These are phyloP conservation scores for Periconia sp. DNA, from an alignment of 2,329 filamentous ascomycete species.

Conservation along the genomic window DNA sequence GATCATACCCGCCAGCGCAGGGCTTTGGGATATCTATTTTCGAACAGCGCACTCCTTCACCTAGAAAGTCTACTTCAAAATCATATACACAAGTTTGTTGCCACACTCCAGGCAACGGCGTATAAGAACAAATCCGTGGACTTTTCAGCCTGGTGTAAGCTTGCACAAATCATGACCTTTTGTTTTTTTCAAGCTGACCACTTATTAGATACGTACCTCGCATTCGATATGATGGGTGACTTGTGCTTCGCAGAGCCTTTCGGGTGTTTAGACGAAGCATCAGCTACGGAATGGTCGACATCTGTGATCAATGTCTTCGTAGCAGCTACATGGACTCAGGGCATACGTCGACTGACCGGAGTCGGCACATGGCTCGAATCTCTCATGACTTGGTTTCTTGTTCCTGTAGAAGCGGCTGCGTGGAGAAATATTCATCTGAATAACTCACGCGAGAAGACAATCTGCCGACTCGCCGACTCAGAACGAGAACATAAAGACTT, in stretches of 20 bases:
- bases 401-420: conserved; percentile 6
- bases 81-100: background rate
- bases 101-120: background rate
- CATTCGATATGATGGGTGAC: conserved; percentile 1
- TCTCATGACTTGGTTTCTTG: conserved; percentile 5
- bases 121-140: background rate
- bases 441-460: conserved; percentile 13
- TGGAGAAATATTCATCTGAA: conserved; percentile 11
- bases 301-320: conserved; percentile 14
- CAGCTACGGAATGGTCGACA: conserved; percentile 3
- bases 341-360: conserved; percentile 8
- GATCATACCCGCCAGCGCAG: conserved; percentile 2
- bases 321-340: conserved; percentile 13
- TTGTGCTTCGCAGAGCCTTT: conserved; percentile 3
- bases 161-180: background rate
- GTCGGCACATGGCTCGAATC: conserved; percentile 11
- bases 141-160: background rate
- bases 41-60: conserved; percentile 1
- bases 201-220: background rate
- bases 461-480: conserved; percentile 15
- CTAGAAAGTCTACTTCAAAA: background rate
- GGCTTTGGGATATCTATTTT: conserved; percentile 2
- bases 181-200: background rate
- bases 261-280: conserved; percentile 1
- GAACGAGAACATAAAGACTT: conserved; percentile 17